Evolutionary conservation across 208 protist species (phyloP), one percentile per base, ranked within the genome.

Genomic region (Crithidia sp.): DNA sequence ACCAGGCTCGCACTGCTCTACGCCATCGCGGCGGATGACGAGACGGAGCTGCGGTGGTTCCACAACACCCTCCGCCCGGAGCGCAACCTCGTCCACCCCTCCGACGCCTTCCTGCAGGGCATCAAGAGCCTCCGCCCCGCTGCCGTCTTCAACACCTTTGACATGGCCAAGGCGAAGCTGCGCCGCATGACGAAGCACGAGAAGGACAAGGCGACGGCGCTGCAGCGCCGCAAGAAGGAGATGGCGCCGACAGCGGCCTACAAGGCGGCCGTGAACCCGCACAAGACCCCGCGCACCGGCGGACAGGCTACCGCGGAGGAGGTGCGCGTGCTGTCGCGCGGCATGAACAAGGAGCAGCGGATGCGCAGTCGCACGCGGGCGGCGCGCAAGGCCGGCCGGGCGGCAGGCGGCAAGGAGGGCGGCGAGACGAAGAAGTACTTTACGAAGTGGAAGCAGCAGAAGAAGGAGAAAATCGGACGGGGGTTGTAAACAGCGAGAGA

Each of bases 61-160:
- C 77, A 79, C 66, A 82, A 83, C 74, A 81, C 82, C 7, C 79
- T 95, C 28, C 91, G 91, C 8, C 91, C 88, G 16, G 79, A 80
- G 74, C 71, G 72, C 50, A 90, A 89, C 79, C 91, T 95, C 67
- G 83, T 88, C 50, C 85, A 93, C 66, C 86, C 91, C 13, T 81
- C 88, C 13, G 85, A 90, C 36, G 78, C 79, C 10, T 95, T 92
- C 49, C 77, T 91, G 47, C 88, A 88, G 12, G 85, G 86, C 61
- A 91, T 95, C 69, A 95, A 93, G 74, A 70, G 69, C 5, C 78
- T 95, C 19, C 86, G 80, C 40, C 91, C 91, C 4, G 88, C 91
- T 4, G 67, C 84, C 36, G 70, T 82, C 14, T 95, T 95, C 57
- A 88, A 89, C 73, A 95, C 91, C 10, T 95, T 92, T 70, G 88